Conservation (phyloP, 139 green algal genomes). For the Ettlia oleoabundans region DNA sequence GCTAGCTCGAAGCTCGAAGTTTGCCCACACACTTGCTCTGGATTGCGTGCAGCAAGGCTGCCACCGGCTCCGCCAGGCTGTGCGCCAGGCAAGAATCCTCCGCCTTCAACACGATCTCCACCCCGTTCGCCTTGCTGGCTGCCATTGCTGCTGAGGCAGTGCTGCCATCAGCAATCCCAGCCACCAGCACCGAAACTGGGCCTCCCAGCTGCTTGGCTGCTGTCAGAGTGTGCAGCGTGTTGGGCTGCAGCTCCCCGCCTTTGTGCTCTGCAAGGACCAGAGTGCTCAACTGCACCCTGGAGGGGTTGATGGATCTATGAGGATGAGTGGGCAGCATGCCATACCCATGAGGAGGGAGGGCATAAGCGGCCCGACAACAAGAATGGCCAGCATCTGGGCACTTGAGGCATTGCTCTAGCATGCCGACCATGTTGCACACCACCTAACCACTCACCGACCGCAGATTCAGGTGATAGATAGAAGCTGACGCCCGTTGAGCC, state of each 20-base stretch:
- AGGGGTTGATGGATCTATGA: no score
- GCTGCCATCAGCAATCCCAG: background rate
- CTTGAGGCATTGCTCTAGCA: no score
- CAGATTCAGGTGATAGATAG: no score
- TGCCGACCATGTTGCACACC: no score
- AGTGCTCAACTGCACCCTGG: conserved; percentile 42
- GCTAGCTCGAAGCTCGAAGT: no score
- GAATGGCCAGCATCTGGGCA: no score
- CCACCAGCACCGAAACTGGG: conserved; percentile 32
- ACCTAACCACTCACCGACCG: no score
- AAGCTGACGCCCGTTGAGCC: no score
- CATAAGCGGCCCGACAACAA: no score
- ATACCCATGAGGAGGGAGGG: no score
- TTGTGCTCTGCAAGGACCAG: conserved; percentile 45
- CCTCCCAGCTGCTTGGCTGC: conserved; percentile 28
- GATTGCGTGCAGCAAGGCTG: conserved; percentile 54
- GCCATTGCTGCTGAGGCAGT: background rate
- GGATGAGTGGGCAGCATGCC: no score
- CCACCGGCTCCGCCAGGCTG: conserved; percentile 68
- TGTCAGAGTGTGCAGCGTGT: conserved; percentile 33
- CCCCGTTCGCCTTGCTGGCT: conserved; percentile 13
- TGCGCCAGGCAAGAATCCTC: conserved; percentile 62
- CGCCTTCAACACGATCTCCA: conserved; percentile 62
- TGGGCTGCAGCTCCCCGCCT: conserved; percentile 27
- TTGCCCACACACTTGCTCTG: conserved; percentile 43